These are phyloP conservation scores for Aspergillus sp. DNA, from an alignment of 2,329 filamentous ascomycete species.

Conservation along the genomic window DNA sequence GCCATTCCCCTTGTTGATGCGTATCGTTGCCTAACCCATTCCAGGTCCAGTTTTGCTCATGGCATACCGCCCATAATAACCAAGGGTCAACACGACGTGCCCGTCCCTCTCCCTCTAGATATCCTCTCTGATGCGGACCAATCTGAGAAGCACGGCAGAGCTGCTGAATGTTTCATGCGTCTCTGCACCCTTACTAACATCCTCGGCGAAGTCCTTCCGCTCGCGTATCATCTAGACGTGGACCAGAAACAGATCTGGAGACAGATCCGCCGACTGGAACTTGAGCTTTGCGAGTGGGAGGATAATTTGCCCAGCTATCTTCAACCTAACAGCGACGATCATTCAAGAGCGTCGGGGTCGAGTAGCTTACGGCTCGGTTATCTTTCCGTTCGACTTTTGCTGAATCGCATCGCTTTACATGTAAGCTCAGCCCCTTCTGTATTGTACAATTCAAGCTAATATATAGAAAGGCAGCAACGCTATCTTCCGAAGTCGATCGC, in stretches of 20 bases:
- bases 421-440: neutral
- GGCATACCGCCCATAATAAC: conserved; percentile 52
- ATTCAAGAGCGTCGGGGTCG: conserved; percentile 42
- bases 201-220: conserved; percentile 29
- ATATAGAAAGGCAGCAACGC: conserved; percentile 17
- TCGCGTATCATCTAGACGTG: conserved; percentile 29
- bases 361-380: conserved; percentile 52
- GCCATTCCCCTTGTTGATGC: neutral
- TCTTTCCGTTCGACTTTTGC: conserved; percentile 46
- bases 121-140: conserved; percentile 9
- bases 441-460: neutral
- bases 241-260: conserved; percentile 20
- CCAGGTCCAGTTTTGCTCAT: conserved; percentile 51
- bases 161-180: conserved; percentile 3
- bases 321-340: conserved; percentile 28
- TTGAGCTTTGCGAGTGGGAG: conserved; percentile 44
- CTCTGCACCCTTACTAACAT: conserved; percentile 46
- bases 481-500: conserved; percentile 33
- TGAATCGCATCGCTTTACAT: conserved; percentile 40
- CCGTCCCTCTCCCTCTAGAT: conserved; percentile 30
- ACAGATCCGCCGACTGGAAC: conserved; percentile 33
- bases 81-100: conserved; percentile 48
- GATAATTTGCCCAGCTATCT: conserved; percentile 32
- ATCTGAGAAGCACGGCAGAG: conserved; percentile 12
- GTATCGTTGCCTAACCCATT: neutral